Evolutionary conservation across 2,329 filamentous ascomycete genomes (phyloP).

Genomic region (Nigrospora sphaerica): DNA sequence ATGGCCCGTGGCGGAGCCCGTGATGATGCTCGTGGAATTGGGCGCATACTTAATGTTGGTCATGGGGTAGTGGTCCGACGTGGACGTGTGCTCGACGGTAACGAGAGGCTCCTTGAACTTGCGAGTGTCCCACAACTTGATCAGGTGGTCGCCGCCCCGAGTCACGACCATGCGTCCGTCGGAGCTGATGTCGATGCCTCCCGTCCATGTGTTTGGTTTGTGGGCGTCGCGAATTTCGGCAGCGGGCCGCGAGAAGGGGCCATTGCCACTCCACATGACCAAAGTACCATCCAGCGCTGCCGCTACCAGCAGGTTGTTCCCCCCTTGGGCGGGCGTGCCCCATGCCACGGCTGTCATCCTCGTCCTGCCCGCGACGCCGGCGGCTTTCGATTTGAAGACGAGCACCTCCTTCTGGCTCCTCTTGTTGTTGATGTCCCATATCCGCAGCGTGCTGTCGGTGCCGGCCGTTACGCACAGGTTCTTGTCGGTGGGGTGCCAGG

Average conservation of each 20-base stretch:
- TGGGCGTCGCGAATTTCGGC: slow-evolving; percentile 84
- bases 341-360: slow-evolving; percentile 92
- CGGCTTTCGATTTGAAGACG: slow-evolving; percentile 88
- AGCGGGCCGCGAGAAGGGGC: slow-evolving; percentile 73
- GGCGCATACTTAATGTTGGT: slow-evolving; percentile 88
- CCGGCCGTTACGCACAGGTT: slow-evolving; percentile 86
- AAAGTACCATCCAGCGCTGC: slow-evolving; percentile 84
- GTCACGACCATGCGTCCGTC: slow-evolving; percentile 90
- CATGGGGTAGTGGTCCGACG: slow-evolving; percentile 74
- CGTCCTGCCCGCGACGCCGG: slow-evolving; percentile 80
- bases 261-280: slow-evolving; percentile 86
- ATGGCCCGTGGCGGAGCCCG: slow-evolving; percentile 77
- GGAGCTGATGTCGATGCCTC: slow-evolving; percentile 81
- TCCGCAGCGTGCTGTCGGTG: slow-evolving; percentile 89
- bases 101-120: slow-evolving; percentile 91
- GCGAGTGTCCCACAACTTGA: slow-evolving; percentile 94
- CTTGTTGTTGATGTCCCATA: slow-evolving; percentile 94
- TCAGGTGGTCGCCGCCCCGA: slow-evolving; percentile 80
- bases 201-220: slow-evolving; percentile 77
- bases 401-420: slow-evolving; percentile 88
- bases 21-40: slow-evolving; percentile 75
- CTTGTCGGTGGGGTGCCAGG: slow-evolving; percentile 83
- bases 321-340: slow-evolving; percentile 71
- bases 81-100: slow-evolving; percentile 70
- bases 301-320: slow-evolving; percentile 69